Conservation (phyloP, 345 rosid species). For the Camelina sativa region DNA sequence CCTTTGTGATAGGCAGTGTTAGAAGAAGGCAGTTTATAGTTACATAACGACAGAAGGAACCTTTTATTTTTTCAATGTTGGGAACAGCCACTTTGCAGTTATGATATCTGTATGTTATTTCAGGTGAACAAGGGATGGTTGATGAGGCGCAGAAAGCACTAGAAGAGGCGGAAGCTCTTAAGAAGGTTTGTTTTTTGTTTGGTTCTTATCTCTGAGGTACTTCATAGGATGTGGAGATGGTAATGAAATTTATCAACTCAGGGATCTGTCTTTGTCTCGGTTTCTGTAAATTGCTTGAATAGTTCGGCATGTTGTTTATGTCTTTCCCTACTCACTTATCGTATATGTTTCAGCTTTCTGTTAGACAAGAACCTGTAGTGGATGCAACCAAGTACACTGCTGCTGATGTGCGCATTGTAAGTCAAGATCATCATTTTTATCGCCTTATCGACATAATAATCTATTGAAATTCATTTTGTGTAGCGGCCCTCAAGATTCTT, state of each 20-base stretch:
- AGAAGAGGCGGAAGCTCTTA: constrained; percentile 99
- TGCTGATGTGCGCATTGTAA: constrained; percentile 96
- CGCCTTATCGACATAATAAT: constrained; percentile 16
- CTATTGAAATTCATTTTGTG: not conserved
- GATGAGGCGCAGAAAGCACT: constrained; percentile 98
- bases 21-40: constrained; percentile 13
- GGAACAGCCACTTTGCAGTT: constrained; percentile 8
- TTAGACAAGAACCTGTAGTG: constrained; percentile 72
- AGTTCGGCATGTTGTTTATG: constrained; percentile 5
- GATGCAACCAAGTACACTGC: constrained; percentile 93
- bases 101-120: constrained; percentile 19
- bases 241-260: constrained; percentile 1
- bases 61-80: not conserved
- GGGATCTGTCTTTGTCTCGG: constrained; percentile 11
- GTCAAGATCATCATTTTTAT: constrained; percentile 41
- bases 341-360: constrained; percentile 63
- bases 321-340: not conserved
- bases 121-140: constrained; percentile 99
- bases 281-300: constrained; percentile 19
- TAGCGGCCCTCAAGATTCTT: constrained; percentile 16
- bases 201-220: not conserved
- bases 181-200: constrained; percentile 64
- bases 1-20: constrained; percentile 10
- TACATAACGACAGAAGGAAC: not conserved
- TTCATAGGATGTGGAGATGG: constrained; percentile 5